These are phyloP conservation scores for Excoecaria cochinchinensis DNA, from an alignment of 345 rosid genomes.

Conservation along the genomic window DNA sequence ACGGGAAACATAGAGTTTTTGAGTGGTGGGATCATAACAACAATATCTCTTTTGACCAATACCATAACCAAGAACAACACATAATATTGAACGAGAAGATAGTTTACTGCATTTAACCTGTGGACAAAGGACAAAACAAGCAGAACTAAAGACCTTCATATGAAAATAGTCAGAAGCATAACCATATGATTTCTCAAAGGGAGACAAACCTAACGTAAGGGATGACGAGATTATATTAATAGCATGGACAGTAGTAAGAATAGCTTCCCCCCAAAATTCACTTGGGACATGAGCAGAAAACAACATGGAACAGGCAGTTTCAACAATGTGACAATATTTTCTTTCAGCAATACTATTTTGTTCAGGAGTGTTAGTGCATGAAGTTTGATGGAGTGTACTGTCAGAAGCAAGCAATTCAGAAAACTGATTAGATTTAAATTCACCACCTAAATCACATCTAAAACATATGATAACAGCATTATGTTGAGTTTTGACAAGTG, in stretches of 20 bases:
- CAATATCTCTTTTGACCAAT: background rate
- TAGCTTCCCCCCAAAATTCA: constrained; percentile 2
- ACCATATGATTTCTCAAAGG: background rate
- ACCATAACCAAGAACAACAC: constrained; percentile 3
- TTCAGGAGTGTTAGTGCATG: background rate
- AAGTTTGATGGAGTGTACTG: background rate
- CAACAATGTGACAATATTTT: background rate
- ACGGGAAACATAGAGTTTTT: no score
- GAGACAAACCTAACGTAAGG: background rate
- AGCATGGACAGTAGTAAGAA: background rate
- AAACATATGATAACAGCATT: no score
- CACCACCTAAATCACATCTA: no score
- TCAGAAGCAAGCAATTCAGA: no score
- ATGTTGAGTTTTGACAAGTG: no score
- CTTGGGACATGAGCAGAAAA: background rate
- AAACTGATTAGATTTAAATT: no score
- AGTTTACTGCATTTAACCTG: background rate
- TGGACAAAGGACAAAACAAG: background rate
- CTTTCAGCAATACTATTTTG: background rate
- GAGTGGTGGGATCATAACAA: no score
- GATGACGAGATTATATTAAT: no score
- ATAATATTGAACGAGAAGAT: background rate
- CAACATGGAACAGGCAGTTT: background rate
- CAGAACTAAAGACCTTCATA: background rate
- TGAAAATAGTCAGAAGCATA: background rate